Evolutionary conservation across 495 filamentous ascomycete species (phyloP).

Genomic region (Annulohypoxylon maeteangense): DNA sequence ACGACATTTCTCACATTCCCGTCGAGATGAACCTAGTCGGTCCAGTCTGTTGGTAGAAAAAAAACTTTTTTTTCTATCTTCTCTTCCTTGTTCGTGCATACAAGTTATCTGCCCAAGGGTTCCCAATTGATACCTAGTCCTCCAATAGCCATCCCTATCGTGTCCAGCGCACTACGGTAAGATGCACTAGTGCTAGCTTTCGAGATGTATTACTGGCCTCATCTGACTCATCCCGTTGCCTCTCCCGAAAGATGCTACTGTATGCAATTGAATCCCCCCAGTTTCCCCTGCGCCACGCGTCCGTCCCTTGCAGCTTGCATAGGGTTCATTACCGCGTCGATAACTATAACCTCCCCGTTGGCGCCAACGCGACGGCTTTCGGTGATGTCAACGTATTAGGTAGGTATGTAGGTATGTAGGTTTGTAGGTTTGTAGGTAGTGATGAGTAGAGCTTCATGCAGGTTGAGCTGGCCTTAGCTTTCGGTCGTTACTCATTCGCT

Average conservation of each 20-base stretch:
- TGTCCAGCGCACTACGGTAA: constrained; percentile 35
- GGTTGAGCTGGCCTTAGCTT: constrained; percentile 39
- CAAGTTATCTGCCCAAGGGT: constrained; percentile 7
- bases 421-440: constrained; percentile 37
- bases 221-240: constrained; percentile 45
- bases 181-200: constrained; percentile 34
- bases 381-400: constrained; percentile 34
- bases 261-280: constrained; percentile 32
- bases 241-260: constrained; percentile 31
- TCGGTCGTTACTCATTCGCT: constrained; percentile 20
- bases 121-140: constrained; percentile 23
- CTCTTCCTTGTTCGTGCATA: constrained; percentile 34
- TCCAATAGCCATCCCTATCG: constrained; percentile 34
- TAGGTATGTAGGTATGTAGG: constrained; percentile 40
- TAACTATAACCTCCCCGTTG: constrained; percentile 28
- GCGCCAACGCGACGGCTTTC: constrained; percentile 40
- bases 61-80: constrained; percentile 27
- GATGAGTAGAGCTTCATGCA: constrained; percentile 42
- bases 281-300: constrained; percentile 40
- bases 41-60: constrained; percentile 13
- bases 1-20: constrained; percentile 28
- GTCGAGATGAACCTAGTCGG: constrained; percentile 20
- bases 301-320: constrained; percentile 53
- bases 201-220: constrained; percentile 28
- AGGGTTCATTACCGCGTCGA: constrained; percentile 36